Conservation (phyloP, 371 early-diverging fungal species). For the Encephalitozoon hellem region DNA sequence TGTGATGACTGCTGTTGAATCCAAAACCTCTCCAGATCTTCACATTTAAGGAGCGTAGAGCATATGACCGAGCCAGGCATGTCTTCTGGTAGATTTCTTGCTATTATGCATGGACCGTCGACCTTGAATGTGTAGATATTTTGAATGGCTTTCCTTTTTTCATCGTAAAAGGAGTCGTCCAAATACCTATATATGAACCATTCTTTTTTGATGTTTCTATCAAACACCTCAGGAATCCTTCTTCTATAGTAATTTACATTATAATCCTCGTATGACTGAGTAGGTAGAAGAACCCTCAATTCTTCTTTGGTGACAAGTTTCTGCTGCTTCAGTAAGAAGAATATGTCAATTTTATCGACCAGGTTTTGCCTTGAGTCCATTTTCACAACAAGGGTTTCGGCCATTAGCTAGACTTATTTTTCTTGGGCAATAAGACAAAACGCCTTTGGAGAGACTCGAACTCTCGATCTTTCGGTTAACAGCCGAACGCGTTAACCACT, state of each 20-base stretch:
- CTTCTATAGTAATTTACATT: constrained; percentile 8
- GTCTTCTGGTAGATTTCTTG: neutral
- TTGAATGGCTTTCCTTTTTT: neutral
- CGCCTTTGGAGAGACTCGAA: constrained; percentile 16
- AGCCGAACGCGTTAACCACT: constrained; percentile 20
- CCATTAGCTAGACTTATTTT: neutral
- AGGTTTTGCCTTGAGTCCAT: neutral
- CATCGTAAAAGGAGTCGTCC: neutral
- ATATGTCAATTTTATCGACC: constrained; percentile 23
- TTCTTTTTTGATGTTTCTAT: neutral
- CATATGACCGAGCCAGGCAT: neutral
- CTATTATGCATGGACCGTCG: neutral
- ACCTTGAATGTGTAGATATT: neutral
- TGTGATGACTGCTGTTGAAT: neutral
- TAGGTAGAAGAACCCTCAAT: constrained; percentile 2
- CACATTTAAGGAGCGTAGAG: neutral
- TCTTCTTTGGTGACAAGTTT: constrained; percentile 13
- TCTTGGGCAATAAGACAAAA: neutral
- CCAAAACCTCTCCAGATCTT: neutral
- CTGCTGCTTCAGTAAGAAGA: constrained; percentile 18
- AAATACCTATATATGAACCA: constrained; percentile 23
- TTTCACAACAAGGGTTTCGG: neutral
- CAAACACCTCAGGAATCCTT: constrained; percentile 15
- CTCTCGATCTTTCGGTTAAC: constrained; percentile 20
- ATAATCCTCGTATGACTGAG: constrained; percentile 14